Conservation (phyloP, 73 alveolate genomes). For the Paramecium biaurelia region DNA sequence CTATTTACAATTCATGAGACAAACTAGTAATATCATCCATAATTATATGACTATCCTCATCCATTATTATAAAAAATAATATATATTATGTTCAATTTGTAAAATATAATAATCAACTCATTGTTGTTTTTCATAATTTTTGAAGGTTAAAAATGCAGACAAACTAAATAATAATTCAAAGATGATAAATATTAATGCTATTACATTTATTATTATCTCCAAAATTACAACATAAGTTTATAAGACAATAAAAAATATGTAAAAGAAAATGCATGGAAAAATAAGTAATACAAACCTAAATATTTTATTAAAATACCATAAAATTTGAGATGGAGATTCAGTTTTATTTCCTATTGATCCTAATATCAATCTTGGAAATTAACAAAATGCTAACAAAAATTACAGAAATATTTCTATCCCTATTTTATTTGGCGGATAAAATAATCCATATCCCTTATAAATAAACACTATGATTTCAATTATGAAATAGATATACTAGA, state of each 20-base stretch:
- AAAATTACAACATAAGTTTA: not conserved
- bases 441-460: slow-evolving; percentile 50
- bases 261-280: not conserved
- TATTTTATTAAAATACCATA: not conserved
- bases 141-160: not conserved
- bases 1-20: not conserved
- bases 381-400: not conserved
- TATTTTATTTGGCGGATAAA: slow-evolving; percentile 13
- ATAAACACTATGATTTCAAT: slow-evolving; percentile 16
- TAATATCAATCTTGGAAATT: slow-evolving; percentile 19
- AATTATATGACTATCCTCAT: not conserved
- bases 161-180: not conserved
- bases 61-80: not conserved
- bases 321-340: slow-evolving; percentile 19
- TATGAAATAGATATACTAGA: not conserved
- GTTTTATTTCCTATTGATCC: slow-evolving; percentile 56
- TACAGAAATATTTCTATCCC: slow-evolving; percentile 1
- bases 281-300: not conserved
- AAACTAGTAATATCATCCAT: not conserved
- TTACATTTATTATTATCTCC: not conserved
- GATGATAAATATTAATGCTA: not conserved
- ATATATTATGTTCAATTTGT: not conserved
- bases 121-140: not conserved
- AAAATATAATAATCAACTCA: not conserved
- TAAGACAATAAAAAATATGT: not conserved